Conservation (phyloP, 2,329 filamentous ascomycete genomes). For the Geosmithia putterillii region DNA sequence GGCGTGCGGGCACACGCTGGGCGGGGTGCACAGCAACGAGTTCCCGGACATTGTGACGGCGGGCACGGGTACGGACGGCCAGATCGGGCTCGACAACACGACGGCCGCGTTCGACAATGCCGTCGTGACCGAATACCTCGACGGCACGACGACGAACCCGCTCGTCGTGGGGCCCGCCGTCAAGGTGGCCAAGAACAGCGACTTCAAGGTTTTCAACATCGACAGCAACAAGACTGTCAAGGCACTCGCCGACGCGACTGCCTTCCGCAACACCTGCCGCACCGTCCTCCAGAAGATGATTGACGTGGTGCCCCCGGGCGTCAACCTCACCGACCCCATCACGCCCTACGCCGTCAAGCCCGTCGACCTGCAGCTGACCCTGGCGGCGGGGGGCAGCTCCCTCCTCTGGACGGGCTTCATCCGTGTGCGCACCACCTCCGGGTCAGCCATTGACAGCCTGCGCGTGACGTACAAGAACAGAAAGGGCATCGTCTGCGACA, state of each 20-base stretch:
- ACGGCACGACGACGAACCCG: slow-evolving; percentile 39
- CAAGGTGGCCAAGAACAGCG: slow-evolving; percentile 32
- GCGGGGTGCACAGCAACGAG: slow-evolving; percentile 42
- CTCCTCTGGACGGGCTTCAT: slow-evolving; percentile 20
- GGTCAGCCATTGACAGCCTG: slow-evolving; percentile 31
- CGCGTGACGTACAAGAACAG: slow-evolving; percentile 44
- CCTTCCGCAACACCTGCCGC: slow-evolving; percentile 35
- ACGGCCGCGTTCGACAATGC: slow-evolving; percentile 40
- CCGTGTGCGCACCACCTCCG: slow-evolving; percentile 11
- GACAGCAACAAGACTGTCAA: slow-evolving; percentile 43
- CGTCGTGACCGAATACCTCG: slow-evolving; percentile 43
- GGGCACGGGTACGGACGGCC: slow-evolving; percentile 28
- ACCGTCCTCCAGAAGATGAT: slow-evolving; percentile 47
- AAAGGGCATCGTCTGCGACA: slow-evolving; percentile 31
- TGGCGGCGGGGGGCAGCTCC: slow-evolving; percentile 32
- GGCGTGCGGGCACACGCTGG: slow-evolving; percentile 50
- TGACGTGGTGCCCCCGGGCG: slow-evolving; percentile 40
- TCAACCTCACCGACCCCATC: slow-evolving; percentile 36
- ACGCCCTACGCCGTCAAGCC: slow-evolving; percentile 48
- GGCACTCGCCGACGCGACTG: slow-evolving; percentile 27
- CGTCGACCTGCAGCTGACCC: slow-evolving; percentile 39
- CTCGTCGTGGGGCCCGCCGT: slow-evolving; percentile 39
- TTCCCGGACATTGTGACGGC: slow-evolving; percentile 39
- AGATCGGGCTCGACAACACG: slow-evolving; percentile 32
- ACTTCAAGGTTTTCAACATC: slow-evolving; percentile 41